Base-by-base conservation (phyloP, 208 protist species). In the Crithidia sp. region DNA sequence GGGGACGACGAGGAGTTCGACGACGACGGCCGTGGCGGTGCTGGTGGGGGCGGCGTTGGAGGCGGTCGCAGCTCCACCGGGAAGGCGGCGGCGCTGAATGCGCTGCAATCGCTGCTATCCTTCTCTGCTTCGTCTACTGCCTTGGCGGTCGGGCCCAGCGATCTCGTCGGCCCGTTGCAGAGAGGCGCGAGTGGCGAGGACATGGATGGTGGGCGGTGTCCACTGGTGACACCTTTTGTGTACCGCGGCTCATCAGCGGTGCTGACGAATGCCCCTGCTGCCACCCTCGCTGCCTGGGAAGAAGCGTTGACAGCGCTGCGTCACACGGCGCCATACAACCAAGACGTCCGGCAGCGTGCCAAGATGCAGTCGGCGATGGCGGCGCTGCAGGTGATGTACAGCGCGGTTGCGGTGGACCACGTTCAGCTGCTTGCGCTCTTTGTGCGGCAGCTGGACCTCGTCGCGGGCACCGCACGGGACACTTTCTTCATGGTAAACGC, bases 401-500 rank as follows among this genome's bases (percentile, higher is more conserved):
- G 77, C 45, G 73, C 84, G 39, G 79, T 84, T 8, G 81, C 88
- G 12, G 79, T 81, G 8, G 82, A 91, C 70, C 81, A 90, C 10
- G 83, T 95, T 9, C 66, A 82, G 7, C 63, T 82, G 53, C 66
- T 95, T 37, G 65, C 91, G 47, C 64, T 74, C 2, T 66, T 96
- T 17, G 79, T 85, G 5, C 58, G 87, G 37, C 81, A 84, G 13
- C 86, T 96, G 49, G 87, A 92, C 60, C 59, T 65, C 6, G 71
- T 93, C 56, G 75, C 79, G 56, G 64, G 50, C 59, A 84, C 58
- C 10, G 83, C 79, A 8, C 75, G 86, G 37, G 91, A 96, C 67
- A 83, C 90, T 53, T 95, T 87, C 76, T 90, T 92, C 66, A 77
- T 63, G 84, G 79, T 56, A 44, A 58, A 86, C 52, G 82, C 82